Conservation (phyloP, 805 yeast species). For the Monosporozyma aerobia region DNA sequence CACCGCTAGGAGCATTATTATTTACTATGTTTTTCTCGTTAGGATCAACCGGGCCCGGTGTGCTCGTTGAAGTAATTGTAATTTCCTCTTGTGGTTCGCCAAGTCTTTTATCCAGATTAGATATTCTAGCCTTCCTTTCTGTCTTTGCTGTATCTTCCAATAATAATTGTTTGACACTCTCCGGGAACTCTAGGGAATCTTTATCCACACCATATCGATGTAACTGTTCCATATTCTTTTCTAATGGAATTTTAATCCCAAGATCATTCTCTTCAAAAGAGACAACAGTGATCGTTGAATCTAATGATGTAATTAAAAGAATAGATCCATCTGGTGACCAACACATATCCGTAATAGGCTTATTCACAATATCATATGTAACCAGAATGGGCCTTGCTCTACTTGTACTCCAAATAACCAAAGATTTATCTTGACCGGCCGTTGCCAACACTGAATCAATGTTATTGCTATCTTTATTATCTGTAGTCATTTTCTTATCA, state of each 20-base stretch:
- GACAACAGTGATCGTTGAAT: slow-evolving; percentile 68
- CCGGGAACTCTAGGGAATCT: slow-evolving; percentile 79
- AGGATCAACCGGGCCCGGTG: background rate
- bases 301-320: slow-evolving; percentile 71
- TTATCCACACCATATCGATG: slow-evolving; percentile 83
- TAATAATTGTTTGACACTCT: slow-evolving; percentile 66
- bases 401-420: slow-evolving; percentile 82
- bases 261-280: slow-evolving; percentile 55
- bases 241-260: slow-evolving; percentile 55
- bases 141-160: slow-evolving; percentile 57
- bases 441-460: slow-evolving; percentile 77
- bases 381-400: slow-evolving; percentile 70
- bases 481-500: background rate
- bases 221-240: slow-evolving; percentile 56
- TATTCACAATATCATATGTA: slow-evolving; percentile 63
- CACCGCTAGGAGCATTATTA: background rate
- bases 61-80: background rate
- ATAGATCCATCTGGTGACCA: slow-evolving; percentile 80
- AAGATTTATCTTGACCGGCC: slow-evolving; percentile 86
- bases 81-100: background rate
- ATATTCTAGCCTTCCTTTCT: slow-evolving; percentile 18
- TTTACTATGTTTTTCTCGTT: background rate
- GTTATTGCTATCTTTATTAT: background rate
- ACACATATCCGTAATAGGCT: slow-evolving; percentile 77
- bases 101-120: slow-evolving; percentile 6